Evolutionary conservation across 805 yeast species (phyloP), one percentile per base, ranked within the genome.

Genomic region (Candida sakaeoensis): DNA sequence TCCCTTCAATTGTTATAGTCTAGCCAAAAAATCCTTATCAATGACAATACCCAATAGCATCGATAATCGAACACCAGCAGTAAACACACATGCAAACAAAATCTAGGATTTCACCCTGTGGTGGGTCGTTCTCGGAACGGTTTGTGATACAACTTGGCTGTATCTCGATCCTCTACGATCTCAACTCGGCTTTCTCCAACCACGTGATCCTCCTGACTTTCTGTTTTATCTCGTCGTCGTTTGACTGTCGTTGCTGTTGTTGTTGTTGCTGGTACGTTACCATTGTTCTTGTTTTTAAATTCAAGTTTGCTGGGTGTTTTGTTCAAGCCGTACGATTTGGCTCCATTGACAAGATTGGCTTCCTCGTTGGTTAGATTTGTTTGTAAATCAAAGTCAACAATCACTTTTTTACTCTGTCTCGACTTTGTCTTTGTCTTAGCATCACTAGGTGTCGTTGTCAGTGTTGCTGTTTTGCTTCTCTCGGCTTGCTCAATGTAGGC

Each of bases 91-190:
- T n/a, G n/a, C n/a, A n/a, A n/a, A n/a, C n/a, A n/a, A n/a, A n/a
- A n/a, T n/a, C n/a, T n/a, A n/a, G n/a, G n/a, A n/a, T n/a, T n/a
- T n/a, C n/a, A n/a, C n/a, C n/a, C n/a, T n/a, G n/a, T n/a, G n/a
- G n/a, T n/a, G n/a, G n/a, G n/a, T n/a, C n/a, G n/a, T 30, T 36
- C 39, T 36, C 39, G 39, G n/a, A 36, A 36, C 21, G 39, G 39
- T 27, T 36, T 14, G 27, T 36, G 39, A 27, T 36, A 36, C 14
- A 26, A 36, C 15, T 36, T n/a, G 4, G 17, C n/a, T 3, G 18
- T 4, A 4, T 17, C 22, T 5, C 13, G 6, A 13, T 27, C 39
- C 5, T 23, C 12, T 15, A 23, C 28, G 7, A 17, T 8, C 28
- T 22, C 28, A 7, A 8, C 16, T 27, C 30, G 30, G 10, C 30